Evolutionary conservation across 129 eudicot species (phyloP), one percentile per base, ranked within the genome.

Genomic region (Smallanthus sonchifolius): DNA sequence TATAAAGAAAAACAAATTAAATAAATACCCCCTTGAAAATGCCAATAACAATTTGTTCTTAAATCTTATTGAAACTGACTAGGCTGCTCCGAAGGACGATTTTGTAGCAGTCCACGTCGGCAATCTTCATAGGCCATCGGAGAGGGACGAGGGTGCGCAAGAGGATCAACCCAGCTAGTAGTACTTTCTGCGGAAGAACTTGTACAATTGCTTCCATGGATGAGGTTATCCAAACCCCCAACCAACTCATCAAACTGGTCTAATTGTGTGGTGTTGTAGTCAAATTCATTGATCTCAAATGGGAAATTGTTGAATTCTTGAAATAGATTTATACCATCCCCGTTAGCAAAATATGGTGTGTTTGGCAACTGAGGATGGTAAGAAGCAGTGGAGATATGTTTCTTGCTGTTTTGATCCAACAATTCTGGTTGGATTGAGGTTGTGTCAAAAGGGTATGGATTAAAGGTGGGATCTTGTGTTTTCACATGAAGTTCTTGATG

Each of bases 141-240:
- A 52, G 70, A 52, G 14, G 67, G 62, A 61, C 82, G 61, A 74
- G 77, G 82, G 37, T 80, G 30, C 30, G 39, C 82, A 34, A 79
- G 73, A 47, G 75, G 38, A 65, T 52, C 79, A 35, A 80, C 76
- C 88, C 88, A 88, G 54, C 77, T 86, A 35, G 68, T 69, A 13
- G 75, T 80, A 79, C 87, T 84, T 77, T 83, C 84, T 63, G 80
- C 80, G 38, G 87, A 81, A 73, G 75, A 75, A 42, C 64, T 72
- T 4, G 72, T 85, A 43, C 82, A 70, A 44, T 75, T 88, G 68
- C 83, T 83, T 32, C 82, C 73, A 66, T 75, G 80, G 20, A 78
- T 83, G 42, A 74, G 17, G 49, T 37, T 60, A 62, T 75, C 86
- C 48, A 77, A 71, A 61, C 79, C 77, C 40, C 71, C 89, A 47